A percentile compares a stretch with the other conserved stretches of the same genome.
phyloP scores from a whole-genome alignment of 441 rosid genomes.

The Gossypium davidsonii region DNA sequence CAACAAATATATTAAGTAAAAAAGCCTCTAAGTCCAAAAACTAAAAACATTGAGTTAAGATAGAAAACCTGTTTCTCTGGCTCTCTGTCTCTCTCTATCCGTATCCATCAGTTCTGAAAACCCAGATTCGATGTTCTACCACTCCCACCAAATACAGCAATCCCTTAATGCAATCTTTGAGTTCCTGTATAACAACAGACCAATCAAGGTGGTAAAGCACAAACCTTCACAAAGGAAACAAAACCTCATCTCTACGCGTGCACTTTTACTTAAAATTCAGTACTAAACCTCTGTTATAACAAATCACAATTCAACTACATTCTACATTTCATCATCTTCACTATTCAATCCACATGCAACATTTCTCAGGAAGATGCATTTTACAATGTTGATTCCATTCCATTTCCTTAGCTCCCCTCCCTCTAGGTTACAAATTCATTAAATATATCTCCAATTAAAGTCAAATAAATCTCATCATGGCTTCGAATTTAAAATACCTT shows the following conservation, averaged over 20 bases:
- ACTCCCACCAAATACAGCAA: constrained; percentile 12
- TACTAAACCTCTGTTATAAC: neutral
- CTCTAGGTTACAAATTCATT: neutral
- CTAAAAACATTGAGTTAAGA: neutral
- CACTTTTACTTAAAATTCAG: neutral
- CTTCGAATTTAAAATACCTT: neutral
- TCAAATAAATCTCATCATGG: neutral
- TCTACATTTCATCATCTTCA: neutral
- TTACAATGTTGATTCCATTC: neutral
- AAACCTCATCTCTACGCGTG: neutral
- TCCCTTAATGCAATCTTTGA: neutral
- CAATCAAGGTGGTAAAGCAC: neutral
- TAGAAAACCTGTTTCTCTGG: neutral
- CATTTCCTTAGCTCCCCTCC: neutral
- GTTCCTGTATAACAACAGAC: neutral
- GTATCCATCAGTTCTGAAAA: constrained; percentile 34
- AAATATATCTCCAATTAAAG: neutral
- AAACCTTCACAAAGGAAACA: neutral
- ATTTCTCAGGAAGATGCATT: neutral
- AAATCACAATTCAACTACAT: neutral
- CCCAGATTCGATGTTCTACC: constrained; percentile 13
- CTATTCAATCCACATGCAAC: neutral
- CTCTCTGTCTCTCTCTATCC: constrained; percentile 29
- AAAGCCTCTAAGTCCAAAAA: neutral
- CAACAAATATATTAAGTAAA: neutral